phyloP scores from a whole-genome alignment of 2,329 filamentous ascomycete species.

The Simplicillium sp. region DNA sequence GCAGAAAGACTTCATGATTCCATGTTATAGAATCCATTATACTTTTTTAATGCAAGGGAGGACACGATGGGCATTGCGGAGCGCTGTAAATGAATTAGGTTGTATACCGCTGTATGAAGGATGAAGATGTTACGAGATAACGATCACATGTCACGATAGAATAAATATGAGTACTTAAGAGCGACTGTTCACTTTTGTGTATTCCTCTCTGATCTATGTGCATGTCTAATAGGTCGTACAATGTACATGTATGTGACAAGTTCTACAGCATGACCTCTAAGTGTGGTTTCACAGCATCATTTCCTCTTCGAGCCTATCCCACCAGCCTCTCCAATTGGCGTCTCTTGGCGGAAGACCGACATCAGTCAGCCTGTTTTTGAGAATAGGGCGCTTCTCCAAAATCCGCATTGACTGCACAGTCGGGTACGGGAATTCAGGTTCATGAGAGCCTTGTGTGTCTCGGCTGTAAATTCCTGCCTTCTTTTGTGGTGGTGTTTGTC shows the following conservation, averaged over 20 bases:
- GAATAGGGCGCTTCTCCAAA: conserved; percentile 14
- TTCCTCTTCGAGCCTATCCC: conserved; percentile 18
- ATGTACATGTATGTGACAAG: conserved; percentile 2
- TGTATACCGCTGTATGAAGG: background rate
- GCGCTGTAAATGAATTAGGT: background rate
- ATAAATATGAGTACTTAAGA: background rate
- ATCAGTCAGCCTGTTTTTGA: conserved; percentile 4
- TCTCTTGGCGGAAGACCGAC: background rate
- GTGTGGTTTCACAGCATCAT: conserved; percentile 15
- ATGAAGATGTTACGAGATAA: background rate
- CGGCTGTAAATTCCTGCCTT: conserved; percentile 9
- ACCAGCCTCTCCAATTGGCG: conserved; percentile 15
- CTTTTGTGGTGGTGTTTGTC: conserved; percentile 18
- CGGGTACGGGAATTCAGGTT: conserved; percentile 16
- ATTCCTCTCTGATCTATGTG: background rate
- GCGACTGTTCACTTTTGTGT: too few relatives aligned
- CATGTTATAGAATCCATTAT: too few relatives aligned
- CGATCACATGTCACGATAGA: background rate
- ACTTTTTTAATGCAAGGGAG: too few relatives aligned
- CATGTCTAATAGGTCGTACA: background rate
- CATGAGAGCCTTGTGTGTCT: conserved; percentile 6
- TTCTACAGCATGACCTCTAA: background rate
- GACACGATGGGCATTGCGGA: background rate
- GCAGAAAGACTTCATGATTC: too few relatives aligned
- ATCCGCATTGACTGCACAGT: conserved; percentile 11